Evolutionary conservation across 768 basidiomycete species (phyloP), one percentile per base, ranked within the genome.

Genomic region (Tulasnella sp.): DNA sequence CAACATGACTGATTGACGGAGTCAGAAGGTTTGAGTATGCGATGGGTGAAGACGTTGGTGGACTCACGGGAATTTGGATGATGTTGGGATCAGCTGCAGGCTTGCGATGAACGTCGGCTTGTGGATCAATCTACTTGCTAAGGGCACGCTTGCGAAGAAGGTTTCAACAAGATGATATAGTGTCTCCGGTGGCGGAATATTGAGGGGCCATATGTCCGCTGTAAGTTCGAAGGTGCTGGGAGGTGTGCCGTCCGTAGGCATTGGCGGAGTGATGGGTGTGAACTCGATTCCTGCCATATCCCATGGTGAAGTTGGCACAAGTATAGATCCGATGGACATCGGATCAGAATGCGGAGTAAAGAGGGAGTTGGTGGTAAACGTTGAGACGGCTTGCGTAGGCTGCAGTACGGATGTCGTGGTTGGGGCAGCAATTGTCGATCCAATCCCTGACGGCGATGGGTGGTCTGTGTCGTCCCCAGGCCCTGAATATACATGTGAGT

Each of bases 41-140:
- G 12, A 41, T 22, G 32, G 4, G 11, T 17, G 32, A n/a, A 35
- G n/a, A n/a, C 16, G 42, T n/a, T 12, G 32, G 22, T 22, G 34
- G 29, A 64, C 71, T 2, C 29, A 52, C 32, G 74, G 74, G 37
- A 67, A 74, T 11, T 40, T 16, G 11, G 64, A 40, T 26, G 74
- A 74, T 36, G 39, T 67, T 16, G 74, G 74, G 6, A 36, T 22
- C 17, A 34, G 36, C 17, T 9, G 34, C 41, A 73, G 22, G 36
- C 39, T 40, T 1, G 63, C n/a, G 40, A 74, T 63, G 62, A 74
- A 74, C 12, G 74, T 67, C 12, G 74, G 74, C 26, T 74, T 42
- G 29, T 74, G 74, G n/a, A 74, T 34, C 17, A 74, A 36, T 9
- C 66, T 39, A 40, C 22, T 62, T 52, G 64, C 74, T 29, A 40